Base-by-base conservation (phyloP, 2,329 filamentous ascomycete genomes). In the Pseudohalonectria lignicola region DNA sequence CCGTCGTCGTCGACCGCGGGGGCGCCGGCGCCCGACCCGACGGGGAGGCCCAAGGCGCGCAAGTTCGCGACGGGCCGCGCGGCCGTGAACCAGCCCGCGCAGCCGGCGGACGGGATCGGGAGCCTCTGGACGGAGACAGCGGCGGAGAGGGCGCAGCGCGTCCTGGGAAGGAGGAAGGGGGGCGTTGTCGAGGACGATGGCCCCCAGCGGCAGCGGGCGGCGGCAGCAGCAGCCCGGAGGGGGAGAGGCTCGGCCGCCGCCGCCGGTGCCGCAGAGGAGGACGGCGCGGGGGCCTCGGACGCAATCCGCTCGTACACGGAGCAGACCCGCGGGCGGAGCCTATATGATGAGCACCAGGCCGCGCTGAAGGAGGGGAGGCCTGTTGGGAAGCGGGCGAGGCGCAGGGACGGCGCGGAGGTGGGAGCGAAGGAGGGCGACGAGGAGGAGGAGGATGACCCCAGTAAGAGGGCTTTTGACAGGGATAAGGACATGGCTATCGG, bases 401-500 rank as follows among this genome's bases (percentile, higher is more conserved):
- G 40, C 45, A 21, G 39, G 45, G 34, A 37, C 25, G 17, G 25
- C 19, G 36, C 17, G 30, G 36, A n/a, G 35, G 23, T 15, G 36
- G 36, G 21, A 17, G 25, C 39, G 40, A 62, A 61, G 44, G 59
- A 52, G 11, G 64, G 68, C 13, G 61, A 54, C 6, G 65, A 71
- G 15, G 76, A 79, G 44, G 76, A 86, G 45, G 85, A 92, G 17
- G 90, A 95, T 59, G 88, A 96, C 54, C 90, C 92, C 1, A 94
- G 86, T 57, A 82, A 83, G 59, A 71, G 90, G 43, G 82, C 76
- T 0, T 96, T 96, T 60, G 86, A 95, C 61, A 73, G 79, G 45
- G 86, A 95, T 57, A 96, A 95, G 64, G 92, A 96, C 57, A 94
- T 96, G 76, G 82, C 76, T 29, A 63, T 85, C 3, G 80, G 81